phyloP scores from a whole-genome alignment of 345 rosid species.

The Anacardium occidentale region DNA sequence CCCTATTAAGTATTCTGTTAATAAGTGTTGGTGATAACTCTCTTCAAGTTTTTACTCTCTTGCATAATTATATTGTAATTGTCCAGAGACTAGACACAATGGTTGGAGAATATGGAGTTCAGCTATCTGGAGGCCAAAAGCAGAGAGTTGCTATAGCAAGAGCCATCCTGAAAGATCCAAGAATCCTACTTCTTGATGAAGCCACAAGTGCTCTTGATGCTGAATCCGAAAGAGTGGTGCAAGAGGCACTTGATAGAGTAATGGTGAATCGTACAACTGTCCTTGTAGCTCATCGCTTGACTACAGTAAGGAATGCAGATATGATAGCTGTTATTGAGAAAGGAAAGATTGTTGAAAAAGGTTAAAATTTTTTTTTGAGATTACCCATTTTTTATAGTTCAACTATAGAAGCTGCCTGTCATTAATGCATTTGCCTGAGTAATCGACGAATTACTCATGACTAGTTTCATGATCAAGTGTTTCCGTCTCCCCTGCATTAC shows the following conservation, averaged over 20 bases:
- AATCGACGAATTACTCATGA: no score
- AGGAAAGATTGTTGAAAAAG: conserved; percentile 64
- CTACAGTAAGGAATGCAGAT: conserved; percentile 53
- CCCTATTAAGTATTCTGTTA: no score
- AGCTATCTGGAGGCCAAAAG: conserved; percentile 81
- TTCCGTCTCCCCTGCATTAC: not conserved
- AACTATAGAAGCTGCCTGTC: not conserved
- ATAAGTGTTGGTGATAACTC: not conserved
- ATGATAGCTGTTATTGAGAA: conserved; percentile 55
- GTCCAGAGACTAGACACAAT: conserved; percentile 59
- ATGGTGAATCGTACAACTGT: conserved; percentile 66
- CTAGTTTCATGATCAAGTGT: no score
- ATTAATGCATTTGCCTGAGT: no score
- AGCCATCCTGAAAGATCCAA: conserved; percentile 64
- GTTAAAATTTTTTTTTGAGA: conserved; percentile 15
- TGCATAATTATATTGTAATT: not conserved
- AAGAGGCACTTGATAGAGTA: conserved; percentile 60
- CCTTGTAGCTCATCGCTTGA: conserved; percentile 60
- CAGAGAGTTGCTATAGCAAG: conserved; percentile 75
- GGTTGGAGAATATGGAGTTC: conserved; percentile 84
- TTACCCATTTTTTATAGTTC: not conserved
- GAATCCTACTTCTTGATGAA: conserved; percentile 72
- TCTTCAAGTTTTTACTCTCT: not conserved
- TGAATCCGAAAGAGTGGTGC: conserved; percentile 60
- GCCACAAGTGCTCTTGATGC: conserved; percentile 79